A percentile compares a stretch with the other conserved stretches of the same genome.
Evolutionary conservation across 2,329 filamentous ascomycete genomes (phyloP).

Genomic region (Ceratocystis huliohia): DNA sequence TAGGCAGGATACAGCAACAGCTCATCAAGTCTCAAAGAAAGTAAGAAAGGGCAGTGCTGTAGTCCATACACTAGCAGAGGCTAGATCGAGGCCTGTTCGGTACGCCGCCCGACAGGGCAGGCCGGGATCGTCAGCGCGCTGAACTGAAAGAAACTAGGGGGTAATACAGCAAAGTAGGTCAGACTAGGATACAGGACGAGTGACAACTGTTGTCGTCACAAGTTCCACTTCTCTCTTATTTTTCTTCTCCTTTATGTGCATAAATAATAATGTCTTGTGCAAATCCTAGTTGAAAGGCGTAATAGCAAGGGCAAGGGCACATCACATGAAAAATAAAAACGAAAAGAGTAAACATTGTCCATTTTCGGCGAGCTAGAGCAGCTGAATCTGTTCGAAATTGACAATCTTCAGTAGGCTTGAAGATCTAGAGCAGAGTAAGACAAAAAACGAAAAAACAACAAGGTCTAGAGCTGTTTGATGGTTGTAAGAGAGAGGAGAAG

Average conservation of each 20-base stretch:
- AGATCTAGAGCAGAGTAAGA: background rate
- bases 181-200: no score
- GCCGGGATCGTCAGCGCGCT: background rate
- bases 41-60: no score
- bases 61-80: no score
- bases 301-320: no score
- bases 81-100: background rate
- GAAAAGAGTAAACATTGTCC: background rate
- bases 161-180: no score
- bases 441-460: background rate
- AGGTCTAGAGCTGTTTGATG: background rate
- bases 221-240: no score
- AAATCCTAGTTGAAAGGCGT: background rate
- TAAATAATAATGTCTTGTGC: background rate
- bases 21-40: background rate
- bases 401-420: background rate
- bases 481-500: background rate
- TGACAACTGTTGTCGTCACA: no score
- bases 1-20: background rate
- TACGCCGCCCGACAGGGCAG: background rate
- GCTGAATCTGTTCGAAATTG: background rate
- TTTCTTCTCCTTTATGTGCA: no score
- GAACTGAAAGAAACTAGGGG: no score
- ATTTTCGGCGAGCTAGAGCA: background rate
- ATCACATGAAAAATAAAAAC: background rate